Evolutionary conservation across 2,329 filamentous ascomycete species (phyloP), one percentile per base, ranked within the genome.

Genomic region (Penicillium sp.): DNA sequence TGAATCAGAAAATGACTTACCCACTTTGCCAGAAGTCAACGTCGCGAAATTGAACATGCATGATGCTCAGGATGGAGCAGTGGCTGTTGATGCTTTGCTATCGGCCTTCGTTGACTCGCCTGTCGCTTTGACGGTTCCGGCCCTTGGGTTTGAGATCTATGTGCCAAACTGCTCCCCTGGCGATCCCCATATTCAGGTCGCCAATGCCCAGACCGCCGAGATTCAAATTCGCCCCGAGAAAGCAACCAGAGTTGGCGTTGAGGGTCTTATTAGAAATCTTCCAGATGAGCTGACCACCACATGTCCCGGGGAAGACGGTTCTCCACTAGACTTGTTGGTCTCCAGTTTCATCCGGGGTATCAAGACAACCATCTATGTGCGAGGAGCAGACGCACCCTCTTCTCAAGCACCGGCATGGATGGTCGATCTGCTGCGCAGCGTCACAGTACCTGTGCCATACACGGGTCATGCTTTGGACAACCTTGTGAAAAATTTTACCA

Each of bases 371-470:
- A 74, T 95, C 10, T 93, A 87, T 62, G 80, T 96, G 0, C 36
- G 36, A 4, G 36, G 36, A 15, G 30, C 36, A 37, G 35, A 32
- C 13, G 22, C 29, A 13, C 37, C 31, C 25, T 30, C 37, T 32
- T 37, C 75, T 1, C 72, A 80, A 22, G 85, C 87, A 0, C 92
- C 92, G 1, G 70, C 73, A 30, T 98, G 92, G 92, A 75, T 95
- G 32, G 76, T 77, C 10, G 79, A 89, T 35, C 73, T 98, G 14
- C 69, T 96, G 25, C 80, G 81, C 30, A 87, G 84, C 50, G 77
- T 96, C 35, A 89, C 82, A 0, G 73, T 96, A 0, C 88, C 89
- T 2, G 70, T 96, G 5, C 84, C 87, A 4, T 84, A 96, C 45
- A 85, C 87, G 0, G 87, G 87, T 4, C 79, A 81, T 41, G 81